Evolutionary conservation across 2,329 filamentous ascomycete genomes (phyloP).

Genomic region (Cercospora sp.): DNA sequence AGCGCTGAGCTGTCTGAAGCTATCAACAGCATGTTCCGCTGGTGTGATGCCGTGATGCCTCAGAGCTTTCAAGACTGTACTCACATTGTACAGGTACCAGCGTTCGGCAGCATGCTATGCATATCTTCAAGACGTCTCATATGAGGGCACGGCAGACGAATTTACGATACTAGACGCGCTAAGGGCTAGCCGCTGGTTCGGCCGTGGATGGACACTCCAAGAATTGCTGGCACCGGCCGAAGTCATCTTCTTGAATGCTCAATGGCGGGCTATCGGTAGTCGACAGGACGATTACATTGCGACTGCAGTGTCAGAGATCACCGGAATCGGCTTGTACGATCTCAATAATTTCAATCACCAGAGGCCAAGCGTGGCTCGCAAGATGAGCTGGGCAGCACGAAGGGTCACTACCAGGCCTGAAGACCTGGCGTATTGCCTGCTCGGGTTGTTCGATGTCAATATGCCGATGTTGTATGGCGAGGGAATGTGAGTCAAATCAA

Average conservation of each 20-base stretch:
- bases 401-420: slow-evolving; percentile 34
- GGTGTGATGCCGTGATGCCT: neutral
- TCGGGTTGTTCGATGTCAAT: slow-evolving; percentile 48
- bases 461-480: slow-evolving; percentile 36
- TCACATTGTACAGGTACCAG: slow-evolving; percentile 7
- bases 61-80: neutral
- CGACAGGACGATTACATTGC: slow-evolving; percentile 16
- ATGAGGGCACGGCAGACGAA: too few species aligned
- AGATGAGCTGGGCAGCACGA: slow-evolving; percentile 25
- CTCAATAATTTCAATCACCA: slow-evolving; percentile 12
- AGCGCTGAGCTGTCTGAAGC: slow-evolving; percentile 20
- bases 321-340: slow-evolving; percentile 20
- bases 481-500: neutral
- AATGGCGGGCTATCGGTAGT: slow-evolving; percentile 19
- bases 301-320: slow-evolving; percentile 16
- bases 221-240: slow-evolving; percentile 26
- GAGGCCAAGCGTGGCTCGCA: slow-evolving; percentile 16
- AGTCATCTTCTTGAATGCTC: slow-evolving; percentile 22
- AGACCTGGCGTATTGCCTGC: slow-evolving; percentile 49
- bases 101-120: slow-evolving; percentile 7
- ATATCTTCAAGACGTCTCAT: slow-evolving; percentile 17
- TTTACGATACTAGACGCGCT: neutral
- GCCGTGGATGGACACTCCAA: slow-evolving; percentile 32
- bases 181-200: neutral
- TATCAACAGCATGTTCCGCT: slow-evolving; percentile 7